Conservation (phyloP, 345 rosid genomes). For the Eucalyptus marginata region DNA sequence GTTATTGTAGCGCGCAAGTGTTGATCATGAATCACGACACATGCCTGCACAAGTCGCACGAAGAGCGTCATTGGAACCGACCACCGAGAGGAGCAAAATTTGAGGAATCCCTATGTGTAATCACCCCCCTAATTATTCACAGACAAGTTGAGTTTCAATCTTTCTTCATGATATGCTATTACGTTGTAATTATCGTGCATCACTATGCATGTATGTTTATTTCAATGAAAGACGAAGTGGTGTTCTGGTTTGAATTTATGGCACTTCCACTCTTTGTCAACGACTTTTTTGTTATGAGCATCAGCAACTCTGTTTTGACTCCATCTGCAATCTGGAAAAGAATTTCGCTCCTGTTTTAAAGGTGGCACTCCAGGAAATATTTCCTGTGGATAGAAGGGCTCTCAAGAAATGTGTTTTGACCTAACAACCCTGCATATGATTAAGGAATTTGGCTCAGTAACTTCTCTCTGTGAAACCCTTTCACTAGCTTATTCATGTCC, state of each 20-base stretch:
- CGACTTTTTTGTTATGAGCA: background rate
- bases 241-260: background rate
- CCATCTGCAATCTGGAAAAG: background rate
- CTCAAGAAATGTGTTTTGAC: background rate
- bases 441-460: background rate
- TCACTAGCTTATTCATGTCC: background rate
- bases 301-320: background rate
- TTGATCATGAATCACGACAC: background rate
- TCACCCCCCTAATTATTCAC: background rate
- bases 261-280: background rate
- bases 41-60: background rate
- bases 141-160: background rate
- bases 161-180: background rate
- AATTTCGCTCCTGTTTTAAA: background rate
- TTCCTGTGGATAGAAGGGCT: background rate
- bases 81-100: background rate
- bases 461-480: background rate
- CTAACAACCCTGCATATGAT: background rate
- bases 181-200: background rate
- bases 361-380: background rate
- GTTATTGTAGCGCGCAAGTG: slow-evolving; percentile 57
- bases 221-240: background rate
- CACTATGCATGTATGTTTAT: background rate
- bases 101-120: background rate
- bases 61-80: background rate